phyloP scores from a whole-genome alignment of 2,329 filamentous ascomycete species.

The Phoma herbarum region DNA sequence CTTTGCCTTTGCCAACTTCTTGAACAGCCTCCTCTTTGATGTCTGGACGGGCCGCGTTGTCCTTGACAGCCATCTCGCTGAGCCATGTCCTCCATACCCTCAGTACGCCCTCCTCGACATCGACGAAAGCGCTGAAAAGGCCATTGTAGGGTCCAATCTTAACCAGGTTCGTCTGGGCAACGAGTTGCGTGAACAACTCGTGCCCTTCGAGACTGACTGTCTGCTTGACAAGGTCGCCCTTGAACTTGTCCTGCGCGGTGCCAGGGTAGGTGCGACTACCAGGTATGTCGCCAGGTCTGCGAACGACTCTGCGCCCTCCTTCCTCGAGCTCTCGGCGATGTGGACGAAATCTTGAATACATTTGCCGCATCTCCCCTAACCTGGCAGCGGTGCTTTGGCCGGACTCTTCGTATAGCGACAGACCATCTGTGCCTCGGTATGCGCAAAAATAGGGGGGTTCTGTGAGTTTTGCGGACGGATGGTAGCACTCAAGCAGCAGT shows the following conservation, averaged over 20 bases:
- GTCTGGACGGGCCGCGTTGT: constrained; percentile 23
- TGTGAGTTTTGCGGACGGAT: constrained; percentile 72
- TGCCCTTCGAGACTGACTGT: constrained; percentile 71
- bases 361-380: constrained; percentile 59
- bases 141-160: constrained; percentile 69
- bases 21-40: constrained; percentile 34
- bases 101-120: constrained; percentile 72
- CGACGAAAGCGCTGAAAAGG: constrained; percentile 70
- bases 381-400: constrained; percentile 39
- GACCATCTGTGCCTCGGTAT: constrained; percentile 69
- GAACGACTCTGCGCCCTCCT: constrained; percentile 42
- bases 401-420: constrained; percentile 56
- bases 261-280: constrained; percentile 54
- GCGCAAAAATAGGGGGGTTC: constrained; percentile 75
- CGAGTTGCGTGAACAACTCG: constrained; percentile 79
- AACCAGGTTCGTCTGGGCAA: constrained; percentile 72
- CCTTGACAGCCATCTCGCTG: constrained; percentile 51
- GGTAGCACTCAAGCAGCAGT: constrained; percentile 80
- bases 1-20: constrained; percentile 36
- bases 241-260: constrained; percentile 37
- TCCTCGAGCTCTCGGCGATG: constrained; percentile 63
- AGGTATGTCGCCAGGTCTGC: constrained; percentile 59
- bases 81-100: constrained; percentile 80
- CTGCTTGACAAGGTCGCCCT: constrained; percentile 62
- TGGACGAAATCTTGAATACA: constrained; percentile 78